Conservation (phyloP, 441 rosid species). For the Brassica hybrid region DNA sequence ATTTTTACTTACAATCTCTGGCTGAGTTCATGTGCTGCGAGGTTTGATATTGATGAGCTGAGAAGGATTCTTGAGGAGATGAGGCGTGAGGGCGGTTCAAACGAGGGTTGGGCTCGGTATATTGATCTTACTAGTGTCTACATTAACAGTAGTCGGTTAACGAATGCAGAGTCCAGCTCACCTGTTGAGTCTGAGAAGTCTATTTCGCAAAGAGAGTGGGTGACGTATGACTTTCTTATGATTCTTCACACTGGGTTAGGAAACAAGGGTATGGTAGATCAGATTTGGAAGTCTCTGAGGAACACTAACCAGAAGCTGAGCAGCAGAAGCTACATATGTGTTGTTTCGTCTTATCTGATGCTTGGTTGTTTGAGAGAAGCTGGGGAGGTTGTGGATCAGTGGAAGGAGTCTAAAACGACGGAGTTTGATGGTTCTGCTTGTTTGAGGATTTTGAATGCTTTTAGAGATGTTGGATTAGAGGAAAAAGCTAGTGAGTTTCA, state of each 20-base stretch:
- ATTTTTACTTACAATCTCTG: constrained; percentile 87
- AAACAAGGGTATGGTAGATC: constrained; percentile 77
- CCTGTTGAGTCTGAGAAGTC: constrained; percentile 68
- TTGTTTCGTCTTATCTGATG: constrained; percentile 76
- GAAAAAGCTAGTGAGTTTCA: constrained; percentile 60
- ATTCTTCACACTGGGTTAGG: constrained; percentile 76
- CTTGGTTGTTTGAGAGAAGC: constrained; percentile 77
- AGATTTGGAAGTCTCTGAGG: constrained; percentile 88
- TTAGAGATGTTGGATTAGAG: constrained; percentile 55
- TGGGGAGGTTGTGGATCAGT: constrained; percentile 74
- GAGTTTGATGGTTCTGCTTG: constrained; percentile 66
- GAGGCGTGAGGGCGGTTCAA: constrained; percentile 51
- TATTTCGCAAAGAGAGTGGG: constrained; percentile 83
- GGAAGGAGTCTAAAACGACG: constrained; percentile 73
- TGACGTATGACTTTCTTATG: constrained; percentile 85
- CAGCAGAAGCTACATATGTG: constrained; percentile 73
- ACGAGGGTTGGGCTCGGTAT: constrained; percentile 70
- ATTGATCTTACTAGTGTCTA: constrained; percentile 60
- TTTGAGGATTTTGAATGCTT: constrained; percentile 59
- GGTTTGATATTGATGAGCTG: constrained; percentile 60
- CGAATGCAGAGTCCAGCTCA: constrained; percentile 48
- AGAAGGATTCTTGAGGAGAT: constrained; percentile 71
- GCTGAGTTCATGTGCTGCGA: constrained; percentile 90
- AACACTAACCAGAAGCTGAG: constrained; percentile 88
- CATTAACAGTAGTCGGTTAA: constrained; percentile 57